These are phyloP conservation scores for Cyberlindnera saturnus DNA, from an alignment of 805 yeast species.

Conservation along the genomic window DNA sequence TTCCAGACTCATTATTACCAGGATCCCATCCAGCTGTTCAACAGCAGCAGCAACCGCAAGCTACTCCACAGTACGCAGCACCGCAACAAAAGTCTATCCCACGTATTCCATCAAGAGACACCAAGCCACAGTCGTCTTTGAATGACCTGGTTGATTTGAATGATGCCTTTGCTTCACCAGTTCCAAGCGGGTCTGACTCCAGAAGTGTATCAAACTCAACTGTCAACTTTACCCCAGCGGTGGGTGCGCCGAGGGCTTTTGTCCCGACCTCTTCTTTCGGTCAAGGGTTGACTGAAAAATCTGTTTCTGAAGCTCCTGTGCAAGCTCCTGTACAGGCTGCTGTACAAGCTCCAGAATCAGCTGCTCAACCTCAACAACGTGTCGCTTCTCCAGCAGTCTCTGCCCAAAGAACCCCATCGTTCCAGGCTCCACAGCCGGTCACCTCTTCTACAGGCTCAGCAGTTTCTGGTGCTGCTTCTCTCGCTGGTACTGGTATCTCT, in stretches of 20 bases:
- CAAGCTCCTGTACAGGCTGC: conserved; percentile 16
- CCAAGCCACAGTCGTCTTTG: conserved; percentile 46
- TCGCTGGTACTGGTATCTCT: conserved; percentile 4
- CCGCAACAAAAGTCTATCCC: conserved; percentile 13
- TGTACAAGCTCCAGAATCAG: background rate
- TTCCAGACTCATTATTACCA: conserved; percentile 58
- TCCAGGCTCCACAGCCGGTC: conserved; percentile 4
- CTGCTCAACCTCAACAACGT: background rate
- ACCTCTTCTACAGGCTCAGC: conserved; percentile 1
- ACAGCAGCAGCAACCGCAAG: conserved; percentile 11
- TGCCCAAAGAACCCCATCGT: background rate
- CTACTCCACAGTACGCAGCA: conserved; percentile 7
- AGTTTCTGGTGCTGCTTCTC: conserved; percentile 1
- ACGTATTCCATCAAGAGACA: conserved; percentile 31
- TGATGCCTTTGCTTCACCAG: conserved; percentile 44
- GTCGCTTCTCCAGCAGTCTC: background rate
- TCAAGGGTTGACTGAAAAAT: conserved; percentile 48
- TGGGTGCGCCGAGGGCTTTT: conserved; percentile 38
- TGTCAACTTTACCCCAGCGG: conserved; percentile 25
- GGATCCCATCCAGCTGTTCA: conserved; percentile 15
- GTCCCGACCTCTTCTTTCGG: conserved; percentile 86
- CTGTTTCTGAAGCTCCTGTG: conserved; percentile 18
- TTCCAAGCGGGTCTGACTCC: conserved; percentile 21
- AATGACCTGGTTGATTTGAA: conserved; percentile 60
- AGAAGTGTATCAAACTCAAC: conserved; percentile 23